Evolutionary conservation across 2,329 filamentous ascomycete species (phyloP), one percentile per base, ranked within the genome.

Genomic region (Alternaria sp.): DNA sequence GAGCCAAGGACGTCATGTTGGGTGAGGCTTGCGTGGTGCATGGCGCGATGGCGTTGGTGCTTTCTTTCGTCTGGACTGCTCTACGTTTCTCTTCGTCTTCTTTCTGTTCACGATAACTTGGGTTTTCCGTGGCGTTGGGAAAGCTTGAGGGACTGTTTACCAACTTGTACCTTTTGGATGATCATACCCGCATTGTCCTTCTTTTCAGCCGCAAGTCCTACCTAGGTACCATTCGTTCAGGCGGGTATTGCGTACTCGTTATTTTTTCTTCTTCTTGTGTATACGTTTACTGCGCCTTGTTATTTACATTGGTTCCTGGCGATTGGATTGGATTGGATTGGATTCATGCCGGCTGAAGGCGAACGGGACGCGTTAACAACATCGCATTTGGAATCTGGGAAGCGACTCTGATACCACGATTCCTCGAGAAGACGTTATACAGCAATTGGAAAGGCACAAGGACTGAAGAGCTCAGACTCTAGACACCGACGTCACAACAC

Each of bases 1-100:
- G 21, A 55, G 40, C 45, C 58, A 36, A 47, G 51, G 53, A 57
- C 58, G 58, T 60, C 58, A 60, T 60, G 58, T 25, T 53, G 50
- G 57, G 23, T 25, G 44, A 55, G 43, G 30, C 52, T 44, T 60
- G 51, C 57, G 36, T 23, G 51, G n/a, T 47, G 57, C 40, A 28
- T 40, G 50, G 44, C 49, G 17, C 28, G 50, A 54, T 40, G 52
- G 52, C 32, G 11, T 54, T 54, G 19, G 13, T 28, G 36, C 5
- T 54, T 10, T 52, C 49, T 25, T 23, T 12, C 28, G 6, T 52
- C 28, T 17, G 0, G 7, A 6, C 9, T 51, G 15, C 15, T 11
- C 1, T 36, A 9, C 13, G 19, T 25, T 52, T 15, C 26, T 11
- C 15, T 4, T 52, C 13, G 49, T 36, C 13, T 17, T 11, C 30